Conservation (phyloP, 345 rosid species). For the Hypericum androsaemum region DNA sequence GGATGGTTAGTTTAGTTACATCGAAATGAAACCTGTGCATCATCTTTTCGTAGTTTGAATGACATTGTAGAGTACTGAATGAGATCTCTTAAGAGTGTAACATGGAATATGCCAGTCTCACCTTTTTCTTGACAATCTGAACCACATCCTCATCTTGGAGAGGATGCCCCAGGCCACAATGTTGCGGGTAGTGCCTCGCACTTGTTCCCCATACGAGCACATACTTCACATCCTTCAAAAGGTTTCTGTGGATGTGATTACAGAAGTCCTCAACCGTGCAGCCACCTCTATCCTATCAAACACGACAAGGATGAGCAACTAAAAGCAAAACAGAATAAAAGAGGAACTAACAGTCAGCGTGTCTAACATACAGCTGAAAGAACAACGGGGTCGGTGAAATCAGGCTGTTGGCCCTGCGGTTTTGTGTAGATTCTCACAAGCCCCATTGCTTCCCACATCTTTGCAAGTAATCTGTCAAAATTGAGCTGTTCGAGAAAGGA, state of each 20-base stretch:
- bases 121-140: slow-evolving; percentile 99
- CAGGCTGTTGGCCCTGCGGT: slow-evolving; percentile 99
- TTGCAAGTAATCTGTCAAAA: slow-evolving; percentile 88
- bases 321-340: neutral
- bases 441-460: slow-evolving; percentile 98
- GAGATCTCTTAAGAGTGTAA: neutral
- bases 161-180: slow-evolving; percentile 78
- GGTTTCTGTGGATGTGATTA: slow-evolving; percentile 88
- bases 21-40: neutral
- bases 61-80: neutral
- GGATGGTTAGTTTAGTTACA: no score
- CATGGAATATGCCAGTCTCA: slow-evolving; percentile 10
- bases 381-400: slow-evolving; percentile 82
- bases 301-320: slow-evolving; percentile 2
- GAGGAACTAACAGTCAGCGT: neutral
- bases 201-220: slow-evolving; percentile 96
- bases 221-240: slow-evolving; percentile 90
- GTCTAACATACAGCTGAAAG: slow-evolving; percentile 64
- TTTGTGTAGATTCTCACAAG: slow-evolving; percentile 92
- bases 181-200: slow-evolving; percentile 90
- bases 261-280: slow-evolving; percentile 95
- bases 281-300: slow-evolving; percentile 84
- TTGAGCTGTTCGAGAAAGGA: slow-evolving; percentile 60
- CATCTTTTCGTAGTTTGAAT: neutral
- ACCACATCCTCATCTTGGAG: slow-evolving; percentile 96